Conservation (phyloP, 2,329 filamentous ascomycete genomes). For the Colletotrichum acutatum region DNA sequence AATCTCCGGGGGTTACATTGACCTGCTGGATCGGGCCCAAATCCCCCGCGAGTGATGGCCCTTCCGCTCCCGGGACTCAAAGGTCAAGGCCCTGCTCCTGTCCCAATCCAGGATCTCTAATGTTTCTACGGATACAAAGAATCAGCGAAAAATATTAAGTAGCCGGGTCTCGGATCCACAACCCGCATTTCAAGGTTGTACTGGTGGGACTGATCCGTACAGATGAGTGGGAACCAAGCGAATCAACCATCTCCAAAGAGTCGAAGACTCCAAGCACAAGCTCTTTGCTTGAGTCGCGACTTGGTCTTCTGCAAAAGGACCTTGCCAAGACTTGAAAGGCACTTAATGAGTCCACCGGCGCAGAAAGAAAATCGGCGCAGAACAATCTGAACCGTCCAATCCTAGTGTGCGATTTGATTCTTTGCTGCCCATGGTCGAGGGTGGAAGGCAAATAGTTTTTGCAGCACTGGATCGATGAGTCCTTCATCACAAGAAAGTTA, state of each 20-base stretch:
- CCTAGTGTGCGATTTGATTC: background rate
- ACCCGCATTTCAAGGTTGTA: background rate
- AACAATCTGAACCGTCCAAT: background rate
- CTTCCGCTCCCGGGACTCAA: background rate
- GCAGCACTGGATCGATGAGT: background rate
- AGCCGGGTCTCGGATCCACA: background rate
- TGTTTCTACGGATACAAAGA: no score
- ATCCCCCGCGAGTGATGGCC: constrained; percentile 4
- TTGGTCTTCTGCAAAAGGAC: constrained; percentile 11
- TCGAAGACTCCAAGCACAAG: background rate
- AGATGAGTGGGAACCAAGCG: background rate
- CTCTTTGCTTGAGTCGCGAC: background rate
- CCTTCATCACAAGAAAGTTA: background rate
- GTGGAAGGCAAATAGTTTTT: background rate
- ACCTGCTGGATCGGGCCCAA: constrained; percentile 15
- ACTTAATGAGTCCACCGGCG: background rate
- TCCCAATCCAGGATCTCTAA: no score
- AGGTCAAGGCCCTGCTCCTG: no score
- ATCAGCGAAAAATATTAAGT: background rate
- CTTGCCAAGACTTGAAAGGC: background rate
- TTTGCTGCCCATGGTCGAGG: background rate
- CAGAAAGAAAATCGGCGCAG: background rate
- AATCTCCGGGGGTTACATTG: constrained; percentile 12
- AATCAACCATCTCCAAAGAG: background rate
- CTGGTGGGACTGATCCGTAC: background rate